phyloP scores from a whole-genome alignment of 495 filamentous ascomycete genomes.

The Hyaloscypha variabilis region DNA sequence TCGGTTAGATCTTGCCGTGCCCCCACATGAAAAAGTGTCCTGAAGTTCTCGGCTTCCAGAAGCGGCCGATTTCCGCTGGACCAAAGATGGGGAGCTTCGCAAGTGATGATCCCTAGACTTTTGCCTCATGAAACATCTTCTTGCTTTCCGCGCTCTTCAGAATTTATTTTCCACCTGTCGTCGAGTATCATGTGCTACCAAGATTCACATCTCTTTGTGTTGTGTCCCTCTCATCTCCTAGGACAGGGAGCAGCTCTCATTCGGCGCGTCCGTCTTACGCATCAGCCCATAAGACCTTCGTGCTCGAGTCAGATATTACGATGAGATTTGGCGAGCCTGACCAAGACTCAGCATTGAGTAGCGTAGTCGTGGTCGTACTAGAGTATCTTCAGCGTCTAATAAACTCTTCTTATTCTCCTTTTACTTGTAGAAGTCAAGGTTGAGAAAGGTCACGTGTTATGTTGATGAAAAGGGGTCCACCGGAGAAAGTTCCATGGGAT shows the following conservation, averaged over 20 bases:
- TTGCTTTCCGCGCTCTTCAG: not conserved
- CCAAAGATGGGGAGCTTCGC: not conserved
- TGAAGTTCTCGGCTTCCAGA: not conserved
- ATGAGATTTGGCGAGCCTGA: not conserved
- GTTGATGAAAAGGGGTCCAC: too few species aligned
- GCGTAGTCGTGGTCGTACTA: not conserved
- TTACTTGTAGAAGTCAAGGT: too few species aligned
- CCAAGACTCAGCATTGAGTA: not conserved
- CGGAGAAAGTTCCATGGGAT: too few species aligned
- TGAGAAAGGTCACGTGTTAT: too few species aligned
- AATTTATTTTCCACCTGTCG: not conserved
- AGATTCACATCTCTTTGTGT: not conserved
- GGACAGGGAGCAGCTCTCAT: not conserved
- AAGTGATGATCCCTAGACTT: constrained; percentile 16
- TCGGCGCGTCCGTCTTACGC: not conserved
- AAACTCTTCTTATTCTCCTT: too few species aligned
- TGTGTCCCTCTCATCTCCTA: not conserved
- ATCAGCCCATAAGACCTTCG: not conserved
- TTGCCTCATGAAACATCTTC: not conserved
- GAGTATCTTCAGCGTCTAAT: not conserved
- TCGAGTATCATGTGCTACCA: not conserved
- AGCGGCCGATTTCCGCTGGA: not conserved
- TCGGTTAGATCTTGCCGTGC: not conserved
- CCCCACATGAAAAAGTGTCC: not conserved
- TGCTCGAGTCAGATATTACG: not conserved